These are phyloP conservation scores for Colletotrichum costaricense DNA, from an alignment of 2,329 filamentous ascomycete species.

Conservation along the genomic window DNA sequence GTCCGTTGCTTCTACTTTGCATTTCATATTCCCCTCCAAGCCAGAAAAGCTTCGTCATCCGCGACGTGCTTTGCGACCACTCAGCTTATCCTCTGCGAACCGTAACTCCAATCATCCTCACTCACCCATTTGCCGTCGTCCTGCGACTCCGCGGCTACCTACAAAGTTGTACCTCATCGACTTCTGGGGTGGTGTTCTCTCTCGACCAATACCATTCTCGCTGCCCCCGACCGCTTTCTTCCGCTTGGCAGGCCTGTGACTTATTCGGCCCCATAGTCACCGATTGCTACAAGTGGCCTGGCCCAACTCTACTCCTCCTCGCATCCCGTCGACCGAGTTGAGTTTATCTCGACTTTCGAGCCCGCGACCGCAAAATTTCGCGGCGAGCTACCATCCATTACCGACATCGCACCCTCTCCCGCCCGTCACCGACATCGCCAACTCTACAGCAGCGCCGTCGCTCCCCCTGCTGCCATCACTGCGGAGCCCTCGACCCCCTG, in stretches of 20 bases:
- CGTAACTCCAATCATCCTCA: background rate
- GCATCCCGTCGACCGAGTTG: conserved; percentile 22
- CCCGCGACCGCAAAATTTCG: background rate
- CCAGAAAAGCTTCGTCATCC: background rate
- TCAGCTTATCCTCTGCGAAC: background rate
- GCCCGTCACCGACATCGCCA: background rate
- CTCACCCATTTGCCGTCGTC: background rate
- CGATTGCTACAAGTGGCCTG: conserved; percentile 6
- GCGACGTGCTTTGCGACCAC: background rate
- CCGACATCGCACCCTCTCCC: background rate
- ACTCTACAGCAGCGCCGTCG: conserved; percentile 2
- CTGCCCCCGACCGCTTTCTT: conserved; percentile 15
- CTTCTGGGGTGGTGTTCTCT: conserved; percentile 3
- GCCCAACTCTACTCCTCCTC: background rate
- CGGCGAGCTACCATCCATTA: background rate
- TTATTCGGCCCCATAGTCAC: conserved; percentile 1
- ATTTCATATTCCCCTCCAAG: background rate
- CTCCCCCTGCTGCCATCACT: conserved; percentile 32
- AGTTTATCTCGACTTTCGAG: conserved; percentile 1
- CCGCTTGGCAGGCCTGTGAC: conserved; percentile 26
- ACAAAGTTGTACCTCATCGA: background rate
- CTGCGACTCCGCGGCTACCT: background rate
- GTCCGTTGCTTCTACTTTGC: background rate
- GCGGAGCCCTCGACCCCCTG: conserved; percentile 30
- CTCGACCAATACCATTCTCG: conserved; percentile 29